Evolutionary conservation across 805 yeast species (phyloP).

Genomic region (Metschnikowia dekortorum): DNA sequence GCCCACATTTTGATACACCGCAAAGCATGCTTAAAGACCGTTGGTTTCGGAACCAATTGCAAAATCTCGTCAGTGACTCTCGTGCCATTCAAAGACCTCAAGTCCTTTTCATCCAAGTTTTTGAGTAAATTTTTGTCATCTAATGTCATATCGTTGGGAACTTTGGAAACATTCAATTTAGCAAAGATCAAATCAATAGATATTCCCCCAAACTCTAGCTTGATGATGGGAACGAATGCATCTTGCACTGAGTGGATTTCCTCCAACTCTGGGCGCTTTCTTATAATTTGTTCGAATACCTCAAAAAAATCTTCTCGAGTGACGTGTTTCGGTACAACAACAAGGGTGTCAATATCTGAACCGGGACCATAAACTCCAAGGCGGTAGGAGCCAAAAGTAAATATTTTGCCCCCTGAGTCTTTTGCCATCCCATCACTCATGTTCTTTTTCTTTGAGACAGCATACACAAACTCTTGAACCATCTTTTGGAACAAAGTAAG

Average conservation of each 20-base stretch:
- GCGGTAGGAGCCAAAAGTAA: constrained; percentile 91
- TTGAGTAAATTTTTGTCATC: constrained; percentile 80
- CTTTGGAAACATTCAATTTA: constrained; percentile 73
- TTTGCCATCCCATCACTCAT: constrained; percentile 97
- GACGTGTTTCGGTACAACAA: constrained; percentile 97
- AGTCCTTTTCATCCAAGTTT: constrained; percentile 87
- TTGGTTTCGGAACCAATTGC: constrained; percentile 84
- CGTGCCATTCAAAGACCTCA: constrained; percentile 90
- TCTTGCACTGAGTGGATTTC: constrained; percentile 94
- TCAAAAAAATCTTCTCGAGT: constrained; percentile 84
- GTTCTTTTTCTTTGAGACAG: constrained; percentile 73
- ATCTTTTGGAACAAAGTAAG: constrained; percentile 66
- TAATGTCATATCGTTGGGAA: constrained; percentile 69
- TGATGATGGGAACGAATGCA: constrained; percentile 96
- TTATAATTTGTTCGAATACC: constrained; percentile 67
- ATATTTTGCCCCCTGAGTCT: constrained; percentile 98
- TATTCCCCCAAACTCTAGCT: constrained; percentile 83
- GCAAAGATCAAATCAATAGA: constrained; percentile 91
- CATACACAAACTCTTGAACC: constrained; percentile 76
- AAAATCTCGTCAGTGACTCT: constrained; percentile 95
- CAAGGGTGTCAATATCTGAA: constrained; percentile 91
- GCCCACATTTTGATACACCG: constrained; percentile 97
- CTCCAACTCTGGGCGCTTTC: constrained; percentile 75
- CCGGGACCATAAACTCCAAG: constrained; percentile 98
- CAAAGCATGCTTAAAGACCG: constrained; percentile 87